These are phyloP conservation scores for Pythium diclinum DNA, from an alignment of 352 stramenopile genomes.

Conservation along the genomic window DNA sequence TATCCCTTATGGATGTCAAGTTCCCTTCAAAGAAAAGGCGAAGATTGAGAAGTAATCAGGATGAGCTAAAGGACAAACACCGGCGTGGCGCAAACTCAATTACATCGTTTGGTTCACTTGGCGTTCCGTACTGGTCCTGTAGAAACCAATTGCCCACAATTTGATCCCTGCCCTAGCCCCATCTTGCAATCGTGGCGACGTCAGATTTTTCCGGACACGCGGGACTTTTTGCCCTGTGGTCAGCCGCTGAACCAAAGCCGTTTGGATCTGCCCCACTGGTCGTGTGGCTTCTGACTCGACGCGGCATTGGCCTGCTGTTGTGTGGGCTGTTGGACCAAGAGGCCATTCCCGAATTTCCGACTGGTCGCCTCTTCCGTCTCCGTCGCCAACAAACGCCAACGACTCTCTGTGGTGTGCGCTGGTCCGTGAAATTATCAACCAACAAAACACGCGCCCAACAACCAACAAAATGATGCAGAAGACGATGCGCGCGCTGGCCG, in stretches of 20 bases:
- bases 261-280: neutral
- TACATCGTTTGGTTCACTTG: too few relatives aligned
- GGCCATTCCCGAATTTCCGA: conserved; percentile 19
- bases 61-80: neutral
- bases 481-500: conserved; percentile 18
- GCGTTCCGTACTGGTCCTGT: neutral
- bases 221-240: neutral
- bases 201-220: conserved; percentile 3
- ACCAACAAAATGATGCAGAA: conserved; percentile 9
- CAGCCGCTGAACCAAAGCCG: neutral
- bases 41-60: neutral
- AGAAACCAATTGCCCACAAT: neutral
- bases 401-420: neutral
- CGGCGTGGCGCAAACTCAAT: too few relatives aligned
- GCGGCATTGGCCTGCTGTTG: neutral
- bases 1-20: neutral
- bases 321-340: neutral
- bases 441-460: neutral
- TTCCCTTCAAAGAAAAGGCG: neutral
- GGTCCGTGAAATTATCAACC: conserved; percentile 13
- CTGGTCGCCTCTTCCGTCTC: conserved; percentile 5
- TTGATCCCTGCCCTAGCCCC: neutral
- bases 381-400: conserved; percentile 5
- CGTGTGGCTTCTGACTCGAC: conserved; percentile 2
- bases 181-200: neutral